Percentiles rank a stretch among this genome's conserved stretches.
Evolutionary conservation across 257 asterid genomes (phyloP).

Genomic region (Capsicum rhomboideum): DNA sequence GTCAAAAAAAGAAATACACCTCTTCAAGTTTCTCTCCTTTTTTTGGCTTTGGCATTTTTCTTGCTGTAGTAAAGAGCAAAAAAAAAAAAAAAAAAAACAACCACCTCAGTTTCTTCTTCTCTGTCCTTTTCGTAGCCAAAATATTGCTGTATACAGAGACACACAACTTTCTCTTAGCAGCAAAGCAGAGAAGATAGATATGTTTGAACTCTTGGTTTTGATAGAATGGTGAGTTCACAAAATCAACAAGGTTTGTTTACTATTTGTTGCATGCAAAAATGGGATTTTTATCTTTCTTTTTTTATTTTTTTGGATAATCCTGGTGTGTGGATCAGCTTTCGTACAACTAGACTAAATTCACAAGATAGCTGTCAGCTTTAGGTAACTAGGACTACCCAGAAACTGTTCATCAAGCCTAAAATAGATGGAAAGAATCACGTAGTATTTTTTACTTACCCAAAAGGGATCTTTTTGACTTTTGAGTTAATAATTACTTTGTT

Average conservation of each 20-base stretch:
- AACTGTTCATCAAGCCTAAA: no score
- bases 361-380: no score
- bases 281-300: not conserved
- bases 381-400: no score
- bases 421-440: no score
- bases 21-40: not conserved
- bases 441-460: not conserved
- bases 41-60: not conserved
- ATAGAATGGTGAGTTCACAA: not conserved
- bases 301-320: no score
- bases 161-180: not conserved
- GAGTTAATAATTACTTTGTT: not conserved
- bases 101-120: not conserved
- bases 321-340: no score
- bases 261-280: not conserved
- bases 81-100: not conserved
- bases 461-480: not conserved
- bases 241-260: not conserved
- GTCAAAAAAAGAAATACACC: not conserved
- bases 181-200: not conserved
- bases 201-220: not conserved
- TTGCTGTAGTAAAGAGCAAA: not conserved
- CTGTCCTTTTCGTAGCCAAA: not conserved
- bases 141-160: not conserved
- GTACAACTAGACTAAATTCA: no score